Conservation (phyloP, 2,329 filamentous ascomycete species). For the Cadophora malorum region DNA sequence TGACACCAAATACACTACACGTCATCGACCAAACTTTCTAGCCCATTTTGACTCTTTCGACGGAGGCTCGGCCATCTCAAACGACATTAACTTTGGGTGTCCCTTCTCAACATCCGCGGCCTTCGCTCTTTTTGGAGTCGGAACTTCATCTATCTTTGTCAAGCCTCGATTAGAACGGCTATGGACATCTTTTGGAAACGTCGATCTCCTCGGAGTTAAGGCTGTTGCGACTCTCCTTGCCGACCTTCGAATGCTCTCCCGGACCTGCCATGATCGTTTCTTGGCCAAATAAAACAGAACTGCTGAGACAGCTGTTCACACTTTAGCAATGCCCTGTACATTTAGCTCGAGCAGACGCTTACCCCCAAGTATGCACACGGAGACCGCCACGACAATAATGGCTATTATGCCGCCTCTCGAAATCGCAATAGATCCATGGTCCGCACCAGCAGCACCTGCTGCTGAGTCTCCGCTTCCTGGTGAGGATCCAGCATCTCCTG, state of each 20-base stretch:
- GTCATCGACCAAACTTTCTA: slow-evolving; percentile 39
- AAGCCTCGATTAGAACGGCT: slow-evolving; percentile 55
- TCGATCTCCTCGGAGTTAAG: slow-evolving; percentile 65
- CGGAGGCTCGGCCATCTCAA: slow-evolving; percentile 44
- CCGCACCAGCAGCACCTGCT: slow-evolving; percentile 70
- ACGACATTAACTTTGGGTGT: slow-evolving; percentile 39
- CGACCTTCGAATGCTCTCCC: slow-evolving; percentile 73
- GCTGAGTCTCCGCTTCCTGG: slow-evolving; percentile 55
- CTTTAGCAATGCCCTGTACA: not conserved
- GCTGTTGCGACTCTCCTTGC: slow-evolving; percentile 66
- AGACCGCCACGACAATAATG: slow-evolving; percentile 74
- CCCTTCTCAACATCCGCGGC: slow-evolving; percentile 67
- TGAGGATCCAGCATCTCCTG: slow-evolving; percentile 45
- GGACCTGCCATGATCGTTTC: slow-evolving; percentile 83
- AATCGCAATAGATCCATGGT: slow-evolving; percentile 64
- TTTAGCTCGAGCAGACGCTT: slow-evolving; percentile 44
- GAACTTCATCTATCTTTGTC: slow-evolving; percentile 60
- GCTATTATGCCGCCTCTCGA: slow-evolving; percentile 75
- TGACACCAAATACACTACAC: slow-evolving; percentile 26
- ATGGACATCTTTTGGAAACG: slow-evolving; percentile 62
- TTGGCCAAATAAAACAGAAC: slow-evolving; percentile 83
- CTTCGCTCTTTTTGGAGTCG: slow-evolving; percentile 58
- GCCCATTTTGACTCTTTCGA: slow-evolving; percentile 43
- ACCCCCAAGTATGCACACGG: slow-evolving; percentile 74
- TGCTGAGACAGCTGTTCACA: slow-evolving; percentile 45